Evolutionary conservation across 768 basidiomycete genomes (phyloP).

Genomic region (Obba rivulosa): DNA sequence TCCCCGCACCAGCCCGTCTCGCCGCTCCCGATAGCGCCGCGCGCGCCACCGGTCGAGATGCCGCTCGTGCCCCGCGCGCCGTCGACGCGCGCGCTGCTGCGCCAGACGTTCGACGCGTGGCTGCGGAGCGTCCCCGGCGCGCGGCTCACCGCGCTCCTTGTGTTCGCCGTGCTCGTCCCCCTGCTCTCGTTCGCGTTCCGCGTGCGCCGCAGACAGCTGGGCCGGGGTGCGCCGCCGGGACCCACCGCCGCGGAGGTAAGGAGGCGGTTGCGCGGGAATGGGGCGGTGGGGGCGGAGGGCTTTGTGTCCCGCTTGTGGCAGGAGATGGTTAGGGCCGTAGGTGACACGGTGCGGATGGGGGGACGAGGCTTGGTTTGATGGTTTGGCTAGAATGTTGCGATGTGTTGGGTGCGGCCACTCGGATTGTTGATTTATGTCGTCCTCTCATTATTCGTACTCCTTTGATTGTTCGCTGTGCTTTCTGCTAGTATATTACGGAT

Average conservation of each 20-base stretch:
- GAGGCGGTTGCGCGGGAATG: slow-evolving; percentile 38
- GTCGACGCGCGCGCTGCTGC: slow-evolving; percentile 17
- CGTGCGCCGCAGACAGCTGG: slow-evolving; percentile 36
- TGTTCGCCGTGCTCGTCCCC: slow-evolving; percentile 38
- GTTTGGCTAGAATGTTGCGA: background rate
- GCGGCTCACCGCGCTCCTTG: slow-evolving; percentile 41
- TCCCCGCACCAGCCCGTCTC: background rate
- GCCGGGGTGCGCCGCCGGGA: slow-evolving; percentile 9
- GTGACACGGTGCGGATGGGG: slow-evolving; percentile 71
- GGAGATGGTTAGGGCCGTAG: slow-evolving; percentile 45
- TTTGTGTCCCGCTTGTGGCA: slow-evolving; percentile 41
- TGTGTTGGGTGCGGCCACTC: background rate
- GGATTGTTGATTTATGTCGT: background rate
- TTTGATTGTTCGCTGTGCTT: no score
- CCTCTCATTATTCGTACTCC: no score
- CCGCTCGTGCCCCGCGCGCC: slow-evolving; percentile 12
- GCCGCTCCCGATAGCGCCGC: slow-evolving; percentile 12
- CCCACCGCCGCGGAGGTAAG: slow-evolving; percentile 53
- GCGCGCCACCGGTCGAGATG: slow-evolving; percentile 5
- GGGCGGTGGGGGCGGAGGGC: slow-evolving; percentile 24
- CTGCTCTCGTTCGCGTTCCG: slow-evolving; percentile 46
- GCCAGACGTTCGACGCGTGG: slow-evolving; percentile 21
- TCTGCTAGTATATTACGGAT: no score
- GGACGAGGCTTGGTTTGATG: slow-evolving; percentile 63
- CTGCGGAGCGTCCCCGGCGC: slow-evolving; percentile 44